Evolutionary conservation across 164 flowering plant genomes (phyloP).

Genomic region (Protea cynaroides): DNA sequence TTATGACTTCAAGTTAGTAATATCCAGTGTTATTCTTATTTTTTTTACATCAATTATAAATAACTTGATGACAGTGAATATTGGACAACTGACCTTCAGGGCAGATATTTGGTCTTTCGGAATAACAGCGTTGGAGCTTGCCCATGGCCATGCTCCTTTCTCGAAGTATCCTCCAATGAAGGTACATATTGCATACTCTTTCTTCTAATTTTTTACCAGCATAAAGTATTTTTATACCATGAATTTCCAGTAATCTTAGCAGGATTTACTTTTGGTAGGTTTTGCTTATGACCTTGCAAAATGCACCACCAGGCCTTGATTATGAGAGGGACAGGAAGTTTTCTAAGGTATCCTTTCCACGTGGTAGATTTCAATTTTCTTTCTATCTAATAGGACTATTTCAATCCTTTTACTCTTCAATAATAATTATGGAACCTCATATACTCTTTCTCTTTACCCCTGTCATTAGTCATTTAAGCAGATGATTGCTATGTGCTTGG

Average conservation of each 20-base stretch:
- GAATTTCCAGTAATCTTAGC: slow-evolving; percentile 1
- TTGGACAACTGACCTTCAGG: slow-evolving; percentile 37
- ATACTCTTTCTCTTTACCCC: background rate
- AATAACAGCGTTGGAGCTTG: slow-evolving; percentile 95
- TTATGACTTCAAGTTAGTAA: slow-evolving; percentile 78
- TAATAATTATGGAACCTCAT: background rate
- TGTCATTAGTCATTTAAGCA: slow-evolving; percentile 77
- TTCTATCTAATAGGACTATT: background rate
- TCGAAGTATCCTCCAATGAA: slow-evolving; percentile 99
- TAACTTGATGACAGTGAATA: slow-evolving; percentile 9
- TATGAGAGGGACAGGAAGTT: slow-evolving; percentile 82
- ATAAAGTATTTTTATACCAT: background rate
- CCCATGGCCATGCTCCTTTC: slow-evolving; percentile 99
- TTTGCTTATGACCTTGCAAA: slow-evolving; percentile 94
- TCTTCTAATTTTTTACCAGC: background rate
- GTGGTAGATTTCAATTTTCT: background rate
- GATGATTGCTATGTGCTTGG: slow-evolving; percentile 96
- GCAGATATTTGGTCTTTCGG: slow-evolving; percentile 99
- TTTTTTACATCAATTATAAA: background rate
- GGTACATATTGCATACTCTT: slow-evolving; percentile 29
- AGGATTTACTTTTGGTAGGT: slow-evolving; percentile 39
- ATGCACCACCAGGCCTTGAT: slow-evolving; percentile 91
- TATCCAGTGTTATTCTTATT: background rate
- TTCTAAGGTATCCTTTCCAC: slow-evolving; percentile 54
- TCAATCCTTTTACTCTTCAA: background rate